phyloP scores from a whole-genome alignment of 306 rosid genomes.

The Morella rubra region DNA sequence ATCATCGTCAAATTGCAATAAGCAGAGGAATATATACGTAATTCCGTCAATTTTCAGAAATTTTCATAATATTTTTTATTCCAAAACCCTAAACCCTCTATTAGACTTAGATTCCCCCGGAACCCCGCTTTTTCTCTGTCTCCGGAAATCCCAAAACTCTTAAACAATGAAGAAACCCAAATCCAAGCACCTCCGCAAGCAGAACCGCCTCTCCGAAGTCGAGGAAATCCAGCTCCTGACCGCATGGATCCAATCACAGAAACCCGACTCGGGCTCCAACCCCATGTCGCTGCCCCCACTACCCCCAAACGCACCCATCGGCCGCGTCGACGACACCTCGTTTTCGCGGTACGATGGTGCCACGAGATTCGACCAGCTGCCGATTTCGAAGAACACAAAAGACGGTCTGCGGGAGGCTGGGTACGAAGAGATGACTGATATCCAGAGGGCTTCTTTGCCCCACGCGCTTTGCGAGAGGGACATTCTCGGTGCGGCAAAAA shows the following conservation, averaged over 20 bases:
- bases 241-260: conserved; percentile 54
- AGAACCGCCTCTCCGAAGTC: conserved; percentile 42
- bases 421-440: conserved; percentile 68
- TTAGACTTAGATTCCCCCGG: background rate
- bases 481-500: conserved; percentile 89
- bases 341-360: conserved; percentile 73
- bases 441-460: conserved; percentile 84
- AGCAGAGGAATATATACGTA: background rate
- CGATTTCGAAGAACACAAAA: conserved; percentile 60
- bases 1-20: too few relatives aligned
- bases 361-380: conserved; percentile 56
- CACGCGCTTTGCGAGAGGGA: conserved; percentile 82
- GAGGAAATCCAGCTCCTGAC: conserved; percentile 46
- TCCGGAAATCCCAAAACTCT: background rate
- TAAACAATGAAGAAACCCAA: conserved; percentile 52
- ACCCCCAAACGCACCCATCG: conserved; percentile 36
- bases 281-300: conserved; percentile 61
- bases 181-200: conserved; percentile 48
- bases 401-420: conserved; percentile 47
- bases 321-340: conserved; percentile 32
- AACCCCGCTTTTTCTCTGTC: background rate
- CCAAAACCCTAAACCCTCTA: background rate
- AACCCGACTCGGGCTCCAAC: conserved; percentile 59
- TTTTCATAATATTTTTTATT: background rate
- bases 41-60: background rate